Conservation (phyloP, 2,329 filamentous ascomycete species). For the Pleoardoris graminearum region DNA sequence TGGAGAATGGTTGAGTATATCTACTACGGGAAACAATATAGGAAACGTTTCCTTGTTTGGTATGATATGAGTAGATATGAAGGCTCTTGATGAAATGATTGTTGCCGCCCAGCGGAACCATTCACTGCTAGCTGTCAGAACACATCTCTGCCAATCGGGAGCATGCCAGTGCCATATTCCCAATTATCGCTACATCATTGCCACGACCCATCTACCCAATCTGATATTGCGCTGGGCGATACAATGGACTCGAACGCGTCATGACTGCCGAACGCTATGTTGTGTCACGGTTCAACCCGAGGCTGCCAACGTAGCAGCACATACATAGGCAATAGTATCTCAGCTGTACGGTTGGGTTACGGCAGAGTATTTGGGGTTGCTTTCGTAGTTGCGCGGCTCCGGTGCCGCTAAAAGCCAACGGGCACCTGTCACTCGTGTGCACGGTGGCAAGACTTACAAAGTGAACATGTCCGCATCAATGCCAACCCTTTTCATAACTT, state of each 20-base stretch:
- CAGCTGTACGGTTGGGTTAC: too few relatives aligned
- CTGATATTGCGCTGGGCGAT: too few relatives aligned
- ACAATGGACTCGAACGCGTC: too few relatives aligned
- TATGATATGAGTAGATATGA: constrained; percentile 48
- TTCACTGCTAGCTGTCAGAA: constrained; percentile 44
- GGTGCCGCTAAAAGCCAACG: not conserved
- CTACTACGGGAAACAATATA: constrained; percentile 55
- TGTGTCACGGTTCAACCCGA: too few relatives aligned
- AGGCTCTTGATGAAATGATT: constrained; percentile 56
- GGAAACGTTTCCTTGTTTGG: constrained; percentile 35
- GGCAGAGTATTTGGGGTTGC: not conserved
- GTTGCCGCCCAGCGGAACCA: constrained; percentile 56
- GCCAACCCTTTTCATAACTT: constrained; percentile 22
- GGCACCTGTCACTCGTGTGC: not conserved
- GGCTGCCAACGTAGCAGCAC: too few relatives aligned
- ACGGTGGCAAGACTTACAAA: constrained; percentile 28
- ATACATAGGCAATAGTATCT: too few relatives aligned
- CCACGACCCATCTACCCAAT: too few relatives aligned
- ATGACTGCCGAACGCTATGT: too few relatives aligned
- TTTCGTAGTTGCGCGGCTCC: not conserved
- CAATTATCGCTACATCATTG: too few relatives aligned
- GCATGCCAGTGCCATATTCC: too few relatives aligned
- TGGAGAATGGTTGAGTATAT: constrained; percentile 54
- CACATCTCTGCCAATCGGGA: not conserved
- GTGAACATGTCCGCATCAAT: constrained; percentile 21